Conservation (phyloP, 768 basidiomycete genomes). For the Serendipita sp. region DNA sequence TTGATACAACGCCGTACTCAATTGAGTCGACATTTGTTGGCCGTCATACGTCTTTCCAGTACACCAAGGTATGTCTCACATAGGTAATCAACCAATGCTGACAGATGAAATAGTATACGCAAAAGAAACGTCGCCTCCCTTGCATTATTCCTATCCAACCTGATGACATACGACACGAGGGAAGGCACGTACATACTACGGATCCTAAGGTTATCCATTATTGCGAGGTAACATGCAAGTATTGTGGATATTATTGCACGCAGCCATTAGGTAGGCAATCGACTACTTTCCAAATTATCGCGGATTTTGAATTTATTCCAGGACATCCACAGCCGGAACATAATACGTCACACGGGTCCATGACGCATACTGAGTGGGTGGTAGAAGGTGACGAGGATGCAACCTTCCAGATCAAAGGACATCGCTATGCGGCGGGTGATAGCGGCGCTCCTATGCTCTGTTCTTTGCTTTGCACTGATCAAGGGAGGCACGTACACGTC, state of each 20-base stretch:
- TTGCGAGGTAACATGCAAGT: constrained; percentile 31
- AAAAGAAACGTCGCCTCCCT: constrained; percentile 32
- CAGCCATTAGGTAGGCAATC: not conserved
- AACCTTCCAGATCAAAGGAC: constrained; percentile 37
- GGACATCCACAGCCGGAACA: constrained; percentile 47
- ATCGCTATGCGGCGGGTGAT: constrained; percentile 23
- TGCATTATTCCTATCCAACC: constrained; percentile 34
- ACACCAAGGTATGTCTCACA: constrained; percentile 13
- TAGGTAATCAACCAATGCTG: not conserved
- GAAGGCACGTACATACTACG: constrained; percentile 33
- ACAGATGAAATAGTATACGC: not conserved
- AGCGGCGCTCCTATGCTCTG: constrained; percentile 48
- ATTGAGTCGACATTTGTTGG: constrained; percentile 49
- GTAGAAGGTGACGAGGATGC: constrained; percentile 37
- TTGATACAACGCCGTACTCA: constrained; percentile 41
- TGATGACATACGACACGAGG: constrained; percentile 28
- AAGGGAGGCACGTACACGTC: constrained; percentile 45
- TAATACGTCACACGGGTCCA: constrained; percentile 48
- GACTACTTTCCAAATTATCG: not conserved
- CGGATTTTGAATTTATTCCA: constrained; percentile 39
- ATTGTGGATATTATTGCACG: not conserved
- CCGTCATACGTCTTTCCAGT: constrained; percentile 43
- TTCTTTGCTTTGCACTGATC: constrained; percentile 36
- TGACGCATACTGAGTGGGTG: constrained; percentile 43
- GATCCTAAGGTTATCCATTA: constrained; percentile 35